These are phyloP conservation scores for Cryphonectria naterciae DNA, from an alignment of 2,329 filamentous ascomycete genomes.

Conservation along the genomic window DNA sequence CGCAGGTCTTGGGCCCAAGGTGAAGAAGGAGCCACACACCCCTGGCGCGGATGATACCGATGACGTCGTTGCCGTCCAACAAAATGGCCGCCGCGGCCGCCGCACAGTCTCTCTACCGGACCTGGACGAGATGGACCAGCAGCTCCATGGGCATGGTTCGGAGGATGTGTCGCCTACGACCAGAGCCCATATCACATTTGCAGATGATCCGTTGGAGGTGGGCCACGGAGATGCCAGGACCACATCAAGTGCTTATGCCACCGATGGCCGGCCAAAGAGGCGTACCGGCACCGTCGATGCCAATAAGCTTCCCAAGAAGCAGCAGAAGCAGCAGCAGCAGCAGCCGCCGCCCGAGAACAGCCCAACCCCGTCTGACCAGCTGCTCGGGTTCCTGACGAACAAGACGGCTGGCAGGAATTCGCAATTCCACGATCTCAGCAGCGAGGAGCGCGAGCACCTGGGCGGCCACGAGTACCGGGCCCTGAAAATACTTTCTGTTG, in stretches of 20 bases:
- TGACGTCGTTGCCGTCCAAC: neutral
- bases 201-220: neutral
- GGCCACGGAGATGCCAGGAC: conserved; percentile 15
- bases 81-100: neutral
- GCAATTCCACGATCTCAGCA: conserved; percentile 52
- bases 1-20: conserved; percentile 10
- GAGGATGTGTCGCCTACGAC: neutral
- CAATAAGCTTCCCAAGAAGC: conserved; percentile 7
- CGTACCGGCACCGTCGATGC: conserved; percentile 5
- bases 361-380: conserved; percentile 28
- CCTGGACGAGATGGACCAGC: neutral
- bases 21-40: neutral
- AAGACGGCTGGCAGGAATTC: conserved; percentile 48
- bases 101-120: conserved; percentile 18
- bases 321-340: neutral
- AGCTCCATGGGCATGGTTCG: neutral
- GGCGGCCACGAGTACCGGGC: conserved; percentile 59
- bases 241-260: conserved; percentile 8
- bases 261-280: neutral
- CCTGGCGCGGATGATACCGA: neutral
- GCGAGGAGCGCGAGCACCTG: conserved; percentile 51
- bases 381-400: conserved; percentile 37
- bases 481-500: conserved; percentile 50
- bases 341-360: neutral
- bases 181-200: conserved; percentile 19